These are phyloP conservation scores for Curvularia verruculosa DNA, from an alignment of 2,329 filamentous ascomycete species.

Conservation along the genomic window DNA sequence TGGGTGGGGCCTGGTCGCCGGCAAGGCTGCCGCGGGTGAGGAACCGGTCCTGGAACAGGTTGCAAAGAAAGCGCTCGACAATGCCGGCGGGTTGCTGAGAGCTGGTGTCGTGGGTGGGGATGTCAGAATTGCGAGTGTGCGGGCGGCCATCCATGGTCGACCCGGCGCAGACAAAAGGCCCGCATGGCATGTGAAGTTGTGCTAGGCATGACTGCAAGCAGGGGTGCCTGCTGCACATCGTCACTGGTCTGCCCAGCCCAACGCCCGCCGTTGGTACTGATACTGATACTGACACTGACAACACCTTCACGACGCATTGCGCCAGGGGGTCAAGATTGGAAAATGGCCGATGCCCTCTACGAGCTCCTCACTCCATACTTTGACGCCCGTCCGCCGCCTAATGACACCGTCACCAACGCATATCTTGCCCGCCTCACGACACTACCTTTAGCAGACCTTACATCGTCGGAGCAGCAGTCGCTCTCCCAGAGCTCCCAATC, in stretches of 20 bases:
- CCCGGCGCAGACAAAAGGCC: slow-evolving; percentile 1
- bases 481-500: slow-evolving; percentile 83
- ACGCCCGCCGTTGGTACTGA: not conserved
- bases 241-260: not conserved
- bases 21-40: slow-evolving; percentile 22
- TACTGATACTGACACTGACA: not conserved
- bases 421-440: slow-evolving; percentile 82
- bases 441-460: slow-evolving; percentile 74
- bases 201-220: not conserved
- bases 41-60: slow-evolving; percentile 33
- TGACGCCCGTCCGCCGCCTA: slow-evolving; percentile 51
- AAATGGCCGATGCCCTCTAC: slow-evolving; percentile 69
- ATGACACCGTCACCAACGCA: slow-evolving; percentile 62
- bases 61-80: slow-evolving; percentile 29
- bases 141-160: slow-evolving; percentile 7
- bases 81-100: not conserved
- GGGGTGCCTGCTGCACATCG: not conserved
- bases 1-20: slow-evolving; percentile 19
- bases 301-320: not conserved
- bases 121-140: slow-evolving; percentile 3
- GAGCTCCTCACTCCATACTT: slow-evolving; percentile 73
- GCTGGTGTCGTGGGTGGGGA: not conserved
- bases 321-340: not conserved
- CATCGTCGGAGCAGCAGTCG: slow-evolving; percentile 75
- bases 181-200: slow-evolving; percentile 8